A percentile compares a stretch with the other conserved stretches of the same genome.
Conservation (phyloP, 169 alveolate species). For the Toxoplasma gondii region DNA sequence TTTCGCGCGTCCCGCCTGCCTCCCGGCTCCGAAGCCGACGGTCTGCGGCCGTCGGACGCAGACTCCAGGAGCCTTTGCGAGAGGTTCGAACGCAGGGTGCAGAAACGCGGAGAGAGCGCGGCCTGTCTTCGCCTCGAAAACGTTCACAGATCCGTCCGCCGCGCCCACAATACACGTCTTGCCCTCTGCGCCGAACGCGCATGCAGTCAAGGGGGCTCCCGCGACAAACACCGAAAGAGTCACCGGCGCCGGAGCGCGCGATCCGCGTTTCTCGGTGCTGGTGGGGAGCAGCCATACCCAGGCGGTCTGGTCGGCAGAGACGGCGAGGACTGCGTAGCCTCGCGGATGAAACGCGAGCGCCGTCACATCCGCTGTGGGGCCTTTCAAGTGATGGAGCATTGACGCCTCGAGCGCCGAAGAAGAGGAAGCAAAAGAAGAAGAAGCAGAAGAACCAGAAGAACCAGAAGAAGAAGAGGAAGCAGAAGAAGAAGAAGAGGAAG, state of each 20-base stretch:
- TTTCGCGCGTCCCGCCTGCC: too few relatives aligned
- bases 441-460: neutral
- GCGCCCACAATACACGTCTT: slow-evolving; percentile 37
- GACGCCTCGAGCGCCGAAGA: neutral
- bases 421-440: too few relatives aligned
- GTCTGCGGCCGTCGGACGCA: neutral
- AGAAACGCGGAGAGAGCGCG: neutral
- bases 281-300: slow-evolving; percentile 59
- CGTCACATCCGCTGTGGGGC: slow-evolving; percentile 20
- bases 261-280: neutral
- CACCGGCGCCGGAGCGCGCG: neutral
- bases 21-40: neutral
- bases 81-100: slow-evolving; percentile 20
- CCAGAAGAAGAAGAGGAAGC: neutral
- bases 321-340: slow-evolving; percentile 48
- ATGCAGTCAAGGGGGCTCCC: slow-evolving; percentile 40
- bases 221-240: slow-evolving; percentile 41
- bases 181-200: slow-evolving; percentile 56
- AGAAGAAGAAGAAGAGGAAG: neutral
- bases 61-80: neutral
- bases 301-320: slow-evolving; percentile 52
- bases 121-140: slow-evolving; percentile 37
- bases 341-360: slow-evolving; percentile 49
- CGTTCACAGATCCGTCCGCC: slow-evolving; percentile 13
- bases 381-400: slow-evolving; percentile 38